Evolutionary conservation across 1,284 basidiomycete genomes (phyloP), one percentile per base, ranked within the genome.

Genomic region (Cystobasidium pallidum): DNA sequence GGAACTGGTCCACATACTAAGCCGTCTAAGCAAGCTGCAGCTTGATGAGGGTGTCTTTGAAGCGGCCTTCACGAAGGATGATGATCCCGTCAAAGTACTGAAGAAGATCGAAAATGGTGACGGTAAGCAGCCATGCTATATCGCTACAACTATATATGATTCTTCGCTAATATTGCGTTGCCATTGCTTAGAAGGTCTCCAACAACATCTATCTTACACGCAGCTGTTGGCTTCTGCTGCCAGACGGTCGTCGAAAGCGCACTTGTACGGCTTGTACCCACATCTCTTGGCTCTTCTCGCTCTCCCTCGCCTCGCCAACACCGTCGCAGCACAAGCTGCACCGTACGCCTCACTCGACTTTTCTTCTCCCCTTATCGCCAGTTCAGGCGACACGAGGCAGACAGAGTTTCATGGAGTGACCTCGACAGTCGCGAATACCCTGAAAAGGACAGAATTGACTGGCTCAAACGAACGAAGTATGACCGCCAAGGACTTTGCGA

Each of bases 251-350:
- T 80, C 86, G 0, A 84, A 87, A 26, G 91, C 89, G 0, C 92
- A 93, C 78, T 82, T 96, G 11, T 93, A 94, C 84, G 87, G 89
- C 77, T 88, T 94, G 75, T 94, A 94, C 78, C 83, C 86, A 0
- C 82, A 89, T 1, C 80, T 96, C 6, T 89, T 89, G 76, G 88
- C 92, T 76, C 88, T 95, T 1, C 15, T 71, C 6, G 17, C 59
- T 1, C 28, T 57, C 4, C 30, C 59, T 13, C 51, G 45, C 15
- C 21, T 57, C 3, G 11, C 21, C 1, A 55, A 21, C 43, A 43
- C 34, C n/a, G 34, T 11, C 21, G 47, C 47, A 19, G 13, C 19
- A 24, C n/a, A 47, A 19, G 24, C 62, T n/a, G 45, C 24, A 26
- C 62, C 62, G 6, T 64, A 64, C 21, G 45, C 62, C n/a, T 49